Percentiles rank a stretch among this genome's conserved stretches.
Conservation (phyloP, 1,284 basidiomycete species). For the Phenoliferia sp. region DNA sequence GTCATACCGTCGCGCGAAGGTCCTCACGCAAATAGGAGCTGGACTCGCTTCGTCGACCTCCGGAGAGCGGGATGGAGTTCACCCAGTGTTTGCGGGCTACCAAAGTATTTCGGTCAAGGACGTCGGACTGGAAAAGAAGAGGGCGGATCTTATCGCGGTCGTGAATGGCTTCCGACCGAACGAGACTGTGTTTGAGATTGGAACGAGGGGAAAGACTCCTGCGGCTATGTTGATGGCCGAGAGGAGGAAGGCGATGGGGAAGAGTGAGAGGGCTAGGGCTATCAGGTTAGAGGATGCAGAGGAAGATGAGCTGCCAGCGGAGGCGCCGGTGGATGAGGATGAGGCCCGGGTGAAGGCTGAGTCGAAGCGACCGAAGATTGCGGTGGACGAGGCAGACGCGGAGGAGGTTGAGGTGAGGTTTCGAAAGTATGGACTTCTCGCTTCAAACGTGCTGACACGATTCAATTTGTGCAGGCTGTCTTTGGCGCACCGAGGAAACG, state of each 20-base stretch:
- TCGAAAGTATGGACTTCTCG: neutral
- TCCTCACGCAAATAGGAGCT: conserved; percentile 36
- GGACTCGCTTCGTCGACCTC: conserved; percentile 51
- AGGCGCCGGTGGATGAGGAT: conserved; percentile 41
- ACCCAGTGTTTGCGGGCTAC: conserved; percentile 53
- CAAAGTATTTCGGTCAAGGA: conserved; percentile 42
- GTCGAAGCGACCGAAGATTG: conserved; percentile 18
- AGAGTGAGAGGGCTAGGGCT: conserved; percentile 31
- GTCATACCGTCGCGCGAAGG: conserved; percentile 83
- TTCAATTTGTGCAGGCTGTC: conserved; percentile 54
- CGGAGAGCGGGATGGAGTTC: conserved; percentile 60
- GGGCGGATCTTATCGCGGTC: conserved; percentile 64
- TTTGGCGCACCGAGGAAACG: conserved; percentile 57
- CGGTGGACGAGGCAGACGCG: conserved; percentile 39
- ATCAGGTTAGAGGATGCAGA: conserved; percentile 43
- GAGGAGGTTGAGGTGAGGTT: conserved; percentile 54
- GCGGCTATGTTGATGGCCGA: conserved; percentile 74
- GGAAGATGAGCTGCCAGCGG: conserved; percentile 39
- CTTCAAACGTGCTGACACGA: neutral
- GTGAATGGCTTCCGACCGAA: conserved; percentile 77
- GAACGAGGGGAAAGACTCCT: conserved; percentile 57
- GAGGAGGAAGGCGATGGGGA: conserved; percentile 65
- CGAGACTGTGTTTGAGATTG: conserved; percentile 92
- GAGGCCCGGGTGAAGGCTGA: conserved; percentile 37
- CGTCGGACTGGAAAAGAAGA: conserved; percentile 50